Evolutionary conservation across 2,329 filamentous ascomycete species (phyloP).

Genomic region (Colletotrichum kahawae): DNA sequence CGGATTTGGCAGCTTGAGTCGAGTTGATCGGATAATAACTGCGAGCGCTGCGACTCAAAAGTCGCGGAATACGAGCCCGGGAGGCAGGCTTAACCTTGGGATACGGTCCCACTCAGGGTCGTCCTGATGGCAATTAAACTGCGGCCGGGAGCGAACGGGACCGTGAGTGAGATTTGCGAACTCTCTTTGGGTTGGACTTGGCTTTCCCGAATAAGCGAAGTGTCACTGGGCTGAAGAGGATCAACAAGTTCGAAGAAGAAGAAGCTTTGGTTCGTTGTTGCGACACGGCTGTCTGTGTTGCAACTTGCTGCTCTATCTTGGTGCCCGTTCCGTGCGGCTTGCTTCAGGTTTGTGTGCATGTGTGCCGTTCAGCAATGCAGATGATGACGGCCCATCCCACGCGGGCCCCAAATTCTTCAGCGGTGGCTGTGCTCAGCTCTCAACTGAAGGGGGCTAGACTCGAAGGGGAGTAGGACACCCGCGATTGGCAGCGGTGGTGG

Average conservation of each 20-base stretch:
- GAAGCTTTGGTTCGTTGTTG: not conserved
- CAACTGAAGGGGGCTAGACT: not conserved
- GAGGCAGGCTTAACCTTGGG: not conserved
- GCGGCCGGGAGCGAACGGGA: not conserved
- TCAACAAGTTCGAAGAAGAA: not conserved
- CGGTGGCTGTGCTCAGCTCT: constrained; percentile 11
- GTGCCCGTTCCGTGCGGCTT: not conserved
- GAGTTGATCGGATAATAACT: not conserved
- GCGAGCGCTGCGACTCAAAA: not conserved
- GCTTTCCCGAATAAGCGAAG: not conserved
- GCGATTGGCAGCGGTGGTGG: not conserved
- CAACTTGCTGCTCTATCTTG: not conserved
- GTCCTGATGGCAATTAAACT: not conserved
- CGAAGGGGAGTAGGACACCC: not conserved
- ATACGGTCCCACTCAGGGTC: not conserved
- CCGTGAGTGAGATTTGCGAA: not conserved
- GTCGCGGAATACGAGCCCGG: not conserved
- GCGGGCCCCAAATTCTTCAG: not conserved
- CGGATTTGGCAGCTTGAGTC: not conserved
- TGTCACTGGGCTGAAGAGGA: not conserved
- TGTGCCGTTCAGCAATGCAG: not conserved
- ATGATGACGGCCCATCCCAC: not conserved
- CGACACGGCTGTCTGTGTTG: not conserved
- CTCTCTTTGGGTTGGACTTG: not conserved
- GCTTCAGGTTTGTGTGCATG: not conserved